Evolutionary conservation across 768 basidiomycete genomes (phyloP), one percentile per base, ranked within the genome.

Genomic region (Phaeolepiota aurea): DNA sequence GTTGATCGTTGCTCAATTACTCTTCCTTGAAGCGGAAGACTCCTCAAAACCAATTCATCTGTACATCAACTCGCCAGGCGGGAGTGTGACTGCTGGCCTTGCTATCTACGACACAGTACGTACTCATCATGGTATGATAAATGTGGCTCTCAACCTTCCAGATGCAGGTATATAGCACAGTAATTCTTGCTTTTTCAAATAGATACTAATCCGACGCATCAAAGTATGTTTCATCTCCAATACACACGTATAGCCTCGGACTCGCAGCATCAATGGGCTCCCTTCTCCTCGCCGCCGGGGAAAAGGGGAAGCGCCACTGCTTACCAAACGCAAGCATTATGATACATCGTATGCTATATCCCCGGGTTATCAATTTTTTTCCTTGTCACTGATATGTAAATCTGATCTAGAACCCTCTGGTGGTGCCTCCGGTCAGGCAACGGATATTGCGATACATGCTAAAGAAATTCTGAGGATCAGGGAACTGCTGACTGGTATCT

Each of bases 221-320:
- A n/a, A n/a, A 89, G 84, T 97, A 96, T 60, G 86, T 98, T 49
- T 84, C 87, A 10, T 82, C 88, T 34, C 90, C 93, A 1, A 93
- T 98, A 46, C 91, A 96, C 56, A 98, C 94, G 1, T 97, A 96
- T 64, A 91, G 92, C 57, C 74, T 97, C 44, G 93, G 94, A 16
- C 82, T 93, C 59, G 94, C 94, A 19, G 89, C 88, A 44, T 91
- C 87, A 18, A 97, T 98, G 94, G 94, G 91, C 5, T 93, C 89
- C 36, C 71, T 97, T 37, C 74, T 98, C 13, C 75, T 98, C 3
- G 86, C 90, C 7, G 91, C 90, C 36, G 92, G 91, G 23, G 90
- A 86, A 65, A 80, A 72, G 49, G 93, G 93, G 23, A 90, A 93
- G 58, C 74, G 94, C 20, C 91, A 91, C 57, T 86, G 86, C 51